Percentiles rank a stretch among this genome's conserved stretches.
These are phyloP conservation scores for Tolypocladium inflatum DNA, from an alignment of 2,329 filamentous ascomycete species.

Conservation along the genomic window DNA sequence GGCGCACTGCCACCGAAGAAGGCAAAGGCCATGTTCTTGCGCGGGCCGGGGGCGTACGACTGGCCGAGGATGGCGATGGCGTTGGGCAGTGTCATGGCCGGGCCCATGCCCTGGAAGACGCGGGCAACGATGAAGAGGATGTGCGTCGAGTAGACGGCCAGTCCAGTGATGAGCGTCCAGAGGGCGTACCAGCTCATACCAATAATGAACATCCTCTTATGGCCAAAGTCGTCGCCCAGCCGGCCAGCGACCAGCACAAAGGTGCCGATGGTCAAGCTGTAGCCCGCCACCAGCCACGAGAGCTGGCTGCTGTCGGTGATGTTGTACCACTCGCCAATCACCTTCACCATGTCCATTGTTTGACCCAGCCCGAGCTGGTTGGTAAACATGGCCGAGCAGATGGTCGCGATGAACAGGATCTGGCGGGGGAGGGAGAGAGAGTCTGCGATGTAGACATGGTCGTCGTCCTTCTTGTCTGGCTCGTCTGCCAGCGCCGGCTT, in stretches of 20 bases:
- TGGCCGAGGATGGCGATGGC: conserved; percentile 44
- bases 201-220: conserved; percentile 37
- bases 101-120: conserved; percentile 43
- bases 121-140: conserved; percentile 35
- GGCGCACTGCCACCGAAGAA: conserved; percentile 24
- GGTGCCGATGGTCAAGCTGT: conserved; percentile 39
- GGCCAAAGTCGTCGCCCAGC: conserved; percentile 42
- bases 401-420: neutral
- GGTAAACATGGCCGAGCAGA: conserved; percentile 13
- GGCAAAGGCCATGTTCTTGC: conserved; percentile 24
- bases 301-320: conserved; percentile 30
- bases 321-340: conserved; percentile 32
- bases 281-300: conserved; percentile 44
- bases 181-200: conserved; percentile 40
- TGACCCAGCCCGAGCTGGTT: conserved; percentile 11
- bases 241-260: conserved; percentile 44
- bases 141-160: conserved; percentile 24
- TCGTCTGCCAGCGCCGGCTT: too few species aligned
- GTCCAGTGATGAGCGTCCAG: conserved; percentile 35
- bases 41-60: conserved; percentile 31
- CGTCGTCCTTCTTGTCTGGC: too few species aligned
- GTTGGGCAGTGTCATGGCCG: conserved; percentile 46
- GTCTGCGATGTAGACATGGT: too few species aligned
- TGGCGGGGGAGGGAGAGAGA: neutral
- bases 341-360: conserved; percentile 20